Base-by-base conservation (phyloP, 2,329 filamentous ascomycete species). In the Fusarium hainanense region DNA sequence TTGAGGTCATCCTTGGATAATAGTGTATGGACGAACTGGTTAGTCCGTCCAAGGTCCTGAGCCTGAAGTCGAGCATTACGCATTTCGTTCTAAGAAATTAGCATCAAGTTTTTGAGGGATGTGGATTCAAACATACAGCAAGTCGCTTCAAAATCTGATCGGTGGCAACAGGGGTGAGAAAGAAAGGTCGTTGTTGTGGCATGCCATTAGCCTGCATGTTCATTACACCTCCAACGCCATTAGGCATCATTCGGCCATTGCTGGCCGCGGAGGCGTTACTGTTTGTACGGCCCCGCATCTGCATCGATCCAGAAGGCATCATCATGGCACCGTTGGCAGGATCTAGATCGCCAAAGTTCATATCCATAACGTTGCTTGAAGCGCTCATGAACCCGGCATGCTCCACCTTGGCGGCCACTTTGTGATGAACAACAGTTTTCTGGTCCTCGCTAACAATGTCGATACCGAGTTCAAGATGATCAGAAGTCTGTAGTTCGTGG, bases 401-500 rank as follows among this genome's bases (percentile, higher is more conserved):
- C 79, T 99, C 96, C 58, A 99, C 94, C 78, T 97, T 97, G 58
- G 96, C 94, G 21, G 95, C 94, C 49, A 99, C 96, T 78, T 99
- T 99, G 83, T 98, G 96, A 77, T 99, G 96, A 16, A 99, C 94
- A 28, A 99, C 94, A 0, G 94, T 98, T 82, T 97, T 98, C 79
- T 98, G 95, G 78, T 99, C 96, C 79, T 99, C 96, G 80, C 93
- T 97, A 54, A 99, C 95, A 76, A 99, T 99, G 77, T 99, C 96
- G 75, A 99, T 99, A 58, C 96, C 96, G 37, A 99, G 86, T 78
- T 99, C 96, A 55, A 99, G 84, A 68, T 96, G 93, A 77, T 99
- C 96, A 71, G 93, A 91, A 63, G 95, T 94, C 75, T 94, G 91
- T 34, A 99, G 84, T 77, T 98, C 95, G 77, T 98, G 93, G 0